A percentile compares a stretch with the other conserved stretches of the same genome.
Evolutionary conservation across 768 basidiomycete genomes (phyloP).

Genomic region (Vishniacozyma victoriae): DNA sequence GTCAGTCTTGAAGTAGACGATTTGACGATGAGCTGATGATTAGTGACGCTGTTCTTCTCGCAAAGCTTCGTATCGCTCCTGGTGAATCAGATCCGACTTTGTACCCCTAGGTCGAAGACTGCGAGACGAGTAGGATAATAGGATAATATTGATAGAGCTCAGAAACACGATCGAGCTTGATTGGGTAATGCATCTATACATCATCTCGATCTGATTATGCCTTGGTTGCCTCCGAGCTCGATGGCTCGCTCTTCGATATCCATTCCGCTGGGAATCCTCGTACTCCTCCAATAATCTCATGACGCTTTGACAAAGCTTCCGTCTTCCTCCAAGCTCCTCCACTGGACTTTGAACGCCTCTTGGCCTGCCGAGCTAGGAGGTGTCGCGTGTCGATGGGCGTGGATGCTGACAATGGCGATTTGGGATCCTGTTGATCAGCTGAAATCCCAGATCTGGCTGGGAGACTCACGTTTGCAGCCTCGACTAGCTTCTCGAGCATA

Average conservation of each 20-base stretch:
- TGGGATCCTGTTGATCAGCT: conserved; percentile 17
- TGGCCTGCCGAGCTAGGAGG: conserved; percentile 63
- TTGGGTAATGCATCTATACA: too few relatives aligned
- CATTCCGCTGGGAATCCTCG: conserved; percentile 80
- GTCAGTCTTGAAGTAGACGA: conserved; percentile 12
- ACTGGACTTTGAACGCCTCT: conserved; percentile 54
- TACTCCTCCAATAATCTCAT: conserved; percentile 54
- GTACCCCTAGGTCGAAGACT: conserved; percentile 9
- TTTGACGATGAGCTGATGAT: neutral
- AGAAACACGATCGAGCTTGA: neutral
- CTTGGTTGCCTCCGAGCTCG: too few relatives aligned
- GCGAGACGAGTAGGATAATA: neutral
- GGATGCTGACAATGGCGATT: conserved; percentile 40
- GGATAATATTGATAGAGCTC: neutral
- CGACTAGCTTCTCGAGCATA: conserved; percentile 66
- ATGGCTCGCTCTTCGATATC: too few relatives aligned
- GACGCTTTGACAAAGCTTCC: conserved; percentile 54
- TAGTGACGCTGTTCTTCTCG: conserved; percentile 29
- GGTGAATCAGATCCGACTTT: conserved; percentile 17
- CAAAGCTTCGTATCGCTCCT: conserved; percentile 25
- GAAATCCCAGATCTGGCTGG: neutral
- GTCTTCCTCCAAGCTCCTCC: conserved; percentile 9
- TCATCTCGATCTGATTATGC: too few relatives aligned
- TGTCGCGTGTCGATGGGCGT: conserved; percentile 80
- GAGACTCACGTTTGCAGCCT: conserved; percentile 74